Conservation (phyloP, 1,284 basidiomycete genomes). For the Sphaerobolus stellatus region DNA sequence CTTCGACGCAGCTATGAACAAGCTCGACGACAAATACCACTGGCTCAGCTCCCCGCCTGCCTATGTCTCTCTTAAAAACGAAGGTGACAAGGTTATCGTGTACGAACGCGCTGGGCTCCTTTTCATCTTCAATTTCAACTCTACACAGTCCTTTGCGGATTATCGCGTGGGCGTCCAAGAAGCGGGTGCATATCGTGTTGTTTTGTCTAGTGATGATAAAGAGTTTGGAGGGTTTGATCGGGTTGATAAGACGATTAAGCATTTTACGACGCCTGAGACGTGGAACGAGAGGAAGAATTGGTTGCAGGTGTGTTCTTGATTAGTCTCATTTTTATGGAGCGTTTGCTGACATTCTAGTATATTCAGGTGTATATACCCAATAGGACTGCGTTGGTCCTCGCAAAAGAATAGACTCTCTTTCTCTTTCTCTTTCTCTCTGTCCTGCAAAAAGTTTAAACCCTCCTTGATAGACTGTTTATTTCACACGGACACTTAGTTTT, state of each 20-base stretch:
- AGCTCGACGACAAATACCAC: constrained; percentile 71
- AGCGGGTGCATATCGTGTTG: constrained; percentile 82
- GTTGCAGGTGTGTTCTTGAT: constrained; percentile 60
- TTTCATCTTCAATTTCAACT: constrained; percentile 98
- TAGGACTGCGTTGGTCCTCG: constrained; percentile 73
- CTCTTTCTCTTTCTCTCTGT: too few relatives aligned
- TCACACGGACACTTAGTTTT: too few relatives aligned
- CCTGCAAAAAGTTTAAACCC: too few relatives aligned
- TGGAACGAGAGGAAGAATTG: constrained; percentile 94
- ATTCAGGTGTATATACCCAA: constrained; percentile 75
- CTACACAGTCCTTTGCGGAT: constrained; percentile 84
- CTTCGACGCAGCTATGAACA: constrained; percentile 95
- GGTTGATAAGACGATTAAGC: constrained; percentile 63
- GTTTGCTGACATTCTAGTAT: constrained; percentile 8
- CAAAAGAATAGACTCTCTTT: constrained; percentile 32
- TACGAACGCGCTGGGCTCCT: constrained; percentile 91
- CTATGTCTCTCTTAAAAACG: constrained; percentile 91
- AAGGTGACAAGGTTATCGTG: constrained; percentile 88
- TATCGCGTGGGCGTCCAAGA: constrained; percentile 90
- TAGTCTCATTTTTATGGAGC: not conserved
- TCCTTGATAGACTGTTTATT: too few relatives aligned
- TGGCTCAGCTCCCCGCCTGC: constrained; percentile 90
- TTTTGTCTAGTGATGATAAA: constrained; percentile 85
- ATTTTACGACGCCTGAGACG: constrained; percentile 81
- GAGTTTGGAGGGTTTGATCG: constrained; percentile 89